Evolutionary conservation across 1,284 basidiomycete species (phyloP).

Genomic region (Ceratobasidium sp.): DNA sequence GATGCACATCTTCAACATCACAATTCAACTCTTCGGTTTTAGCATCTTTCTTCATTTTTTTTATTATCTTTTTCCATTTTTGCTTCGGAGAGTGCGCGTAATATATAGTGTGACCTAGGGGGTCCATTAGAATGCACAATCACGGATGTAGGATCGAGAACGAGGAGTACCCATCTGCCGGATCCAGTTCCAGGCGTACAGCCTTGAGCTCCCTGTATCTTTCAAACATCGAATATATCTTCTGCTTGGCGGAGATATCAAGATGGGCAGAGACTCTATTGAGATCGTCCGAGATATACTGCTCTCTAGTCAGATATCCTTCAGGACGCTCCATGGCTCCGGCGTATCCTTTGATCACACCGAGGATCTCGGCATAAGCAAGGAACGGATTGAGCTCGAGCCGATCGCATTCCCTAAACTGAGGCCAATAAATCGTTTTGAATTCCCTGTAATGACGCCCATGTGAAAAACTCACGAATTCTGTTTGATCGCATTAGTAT

Average conservation of each 20-base stretch:
- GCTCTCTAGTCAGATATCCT: neutral
- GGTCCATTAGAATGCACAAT: too few species aligned
- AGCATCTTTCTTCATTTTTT: too few species aligned
- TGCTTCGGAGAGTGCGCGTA: too few species aligned
- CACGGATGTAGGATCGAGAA: too few species aligned
- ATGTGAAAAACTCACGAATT: too few species aligned
- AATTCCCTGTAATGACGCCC: constrained; percentile 18
- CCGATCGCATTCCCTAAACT: neutral
- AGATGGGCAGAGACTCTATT: neutral
- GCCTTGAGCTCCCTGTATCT: neutral
- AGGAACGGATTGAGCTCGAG: neutral
- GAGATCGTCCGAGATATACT: neutral
- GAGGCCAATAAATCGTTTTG: constrained; percentile 9
- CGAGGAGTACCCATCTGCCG: neutral
- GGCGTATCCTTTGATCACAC: constrained; percentile 7
- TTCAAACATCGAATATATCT: constrained; percentile 14
- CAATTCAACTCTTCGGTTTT: too few species aligned
- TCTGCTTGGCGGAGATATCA: neutral
- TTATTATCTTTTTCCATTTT: too few species aligned
- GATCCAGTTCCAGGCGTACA: neutral
- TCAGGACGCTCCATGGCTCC: neutral
- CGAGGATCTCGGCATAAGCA: constrained; percentile 19
- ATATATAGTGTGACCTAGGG: too few species aligned
- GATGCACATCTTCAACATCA: too few species aligned
- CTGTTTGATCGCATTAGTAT: too few species aligned